Conservation (phyloP, 1,284 basidiomycete species). For the Cryptococcus amylolentus region DNA sequence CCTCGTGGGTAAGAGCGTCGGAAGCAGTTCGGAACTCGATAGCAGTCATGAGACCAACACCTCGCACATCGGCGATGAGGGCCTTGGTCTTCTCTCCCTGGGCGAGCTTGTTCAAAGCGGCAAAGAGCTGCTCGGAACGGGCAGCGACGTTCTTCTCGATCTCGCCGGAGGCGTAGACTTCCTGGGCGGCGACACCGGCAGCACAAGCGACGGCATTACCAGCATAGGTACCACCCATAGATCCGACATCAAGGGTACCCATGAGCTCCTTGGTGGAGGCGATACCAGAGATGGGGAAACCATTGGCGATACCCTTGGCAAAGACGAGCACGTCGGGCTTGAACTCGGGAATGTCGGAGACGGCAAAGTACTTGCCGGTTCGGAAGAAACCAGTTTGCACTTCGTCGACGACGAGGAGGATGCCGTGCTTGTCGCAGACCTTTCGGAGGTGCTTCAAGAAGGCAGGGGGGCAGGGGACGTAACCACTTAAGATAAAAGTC, state of each 20-base stretch:
- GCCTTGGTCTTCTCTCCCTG: conserved; percentile 51
- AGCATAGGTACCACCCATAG: conserved; percentile 85
- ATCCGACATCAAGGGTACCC: conserved; percentile 72
- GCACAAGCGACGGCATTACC: conserved; percentile 87
- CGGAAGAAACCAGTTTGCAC: conserved; percentile 88
- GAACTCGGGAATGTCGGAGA: conserved; percentile 66
- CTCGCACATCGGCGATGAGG: conserved; percentile 52
- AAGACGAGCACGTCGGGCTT: conserved; percentile 82
- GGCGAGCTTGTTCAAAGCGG: conserved; percentile 54
- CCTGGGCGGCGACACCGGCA: conserved; percentile 74
- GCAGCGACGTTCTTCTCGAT: conserved; percentile 72
- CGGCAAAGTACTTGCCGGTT: conserved; percentile 79
- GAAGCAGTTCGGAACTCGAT: conserved; percentile 34
- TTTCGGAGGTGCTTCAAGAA: conserved; percentile 76
- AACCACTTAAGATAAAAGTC: conserved; percentile 55
- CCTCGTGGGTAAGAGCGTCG: conserved; percentile 30
- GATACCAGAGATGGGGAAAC: conserved; percentile 83
- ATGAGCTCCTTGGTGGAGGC: conserved; percentile 78
- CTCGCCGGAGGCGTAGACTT: conserved; percentile 72
- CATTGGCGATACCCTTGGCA: conserved; percentile 66
- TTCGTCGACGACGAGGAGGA: conserved; percentile 75
- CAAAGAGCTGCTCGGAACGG: conserved; percentile 70
- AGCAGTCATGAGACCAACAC: conserved; percentile 50
- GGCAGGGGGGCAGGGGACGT: conserved; percentile 78
- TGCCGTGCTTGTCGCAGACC: conserved; percentile 81